Percentiles rank a stretch among this genome's conserved stretches.
These are phyloP conservation scores for Suillus spraguei DNA, from an alignment of 768 basidiomycete genomes.

Conservation along the genomic window DNA sequence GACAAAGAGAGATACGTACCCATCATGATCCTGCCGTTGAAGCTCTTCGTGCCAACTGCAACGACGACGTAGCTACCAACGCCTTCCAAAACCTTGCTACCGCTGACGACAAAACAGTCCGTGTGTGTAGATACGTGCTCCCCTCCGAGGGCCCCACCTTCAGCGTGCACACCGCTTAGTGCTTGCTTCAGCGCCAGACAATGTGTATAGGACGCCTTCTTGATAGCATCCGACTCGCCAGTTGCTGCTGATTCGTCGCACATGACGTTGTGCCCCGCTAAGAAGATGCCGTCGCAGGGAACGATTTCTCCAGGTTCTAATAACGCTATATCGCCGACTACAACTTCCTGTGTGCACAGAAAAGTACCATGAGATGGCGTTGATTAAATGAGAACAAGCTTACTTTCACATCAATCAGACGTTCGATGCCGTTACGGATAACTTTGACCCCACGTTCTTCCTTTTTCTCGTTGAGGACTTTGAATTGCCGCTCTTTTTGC, in stretches of 20 bases:
- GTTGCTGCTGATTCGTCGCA: slow-evolving; percentile 98
- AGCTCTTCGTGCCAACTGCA: slow-evolving; percentile 88
- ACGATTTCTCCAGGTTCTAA: slow-evolving; percentile 95
- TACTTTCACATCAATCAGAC: slow-evolving; percentile 81
- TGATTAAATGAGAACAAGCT: background rate
- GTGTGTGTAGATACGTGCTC: slow-evolving; percentile 49
- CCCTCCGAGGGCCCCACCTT: slow-evolving; percentile 30
- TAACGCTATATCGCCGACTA: slow-evolving; percentile 92
- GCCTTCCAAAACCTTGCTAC: slow-evolving; percentile 93
- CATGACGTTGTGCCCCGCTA: slow-evolving; percentile 89
- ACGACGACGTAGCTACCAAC: slow-evolving; percentile 93
- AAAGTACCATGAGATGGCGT: slow-evolving; percentile 7
- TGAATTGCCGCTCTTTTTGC: slow-evolving; percentile 98
- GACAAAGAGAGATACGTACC: slow-evolving; percentile 48
- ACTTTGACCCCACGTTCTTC: slow-evolving; percentile 91
- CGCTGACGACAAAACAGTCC: slow-evolving; percentile 92
- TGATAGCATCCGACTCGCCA: slow-evolving; percentile 95
- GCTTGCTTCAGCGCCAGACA: slow-evolving; percentile 56
- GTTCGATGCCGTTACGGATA: slow-evolving; percentile 71
- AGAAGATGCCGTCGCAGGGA: slow-evolving; percentile 94
- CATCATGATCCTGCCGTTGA: slow-evolving; percentile 98
- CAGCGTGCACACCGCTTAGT: slow-evolving; percentile 19
- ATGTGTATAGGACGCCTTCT: slow-evolving; percentile 80
- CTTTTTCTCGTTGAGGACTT: slow-evolving; percentile 88
- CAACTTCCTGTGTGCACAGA: slow-evolving; percentile 62